Conservation (phyloP, 768 basidiomycete species). For the Mycena crocata region DNA sequence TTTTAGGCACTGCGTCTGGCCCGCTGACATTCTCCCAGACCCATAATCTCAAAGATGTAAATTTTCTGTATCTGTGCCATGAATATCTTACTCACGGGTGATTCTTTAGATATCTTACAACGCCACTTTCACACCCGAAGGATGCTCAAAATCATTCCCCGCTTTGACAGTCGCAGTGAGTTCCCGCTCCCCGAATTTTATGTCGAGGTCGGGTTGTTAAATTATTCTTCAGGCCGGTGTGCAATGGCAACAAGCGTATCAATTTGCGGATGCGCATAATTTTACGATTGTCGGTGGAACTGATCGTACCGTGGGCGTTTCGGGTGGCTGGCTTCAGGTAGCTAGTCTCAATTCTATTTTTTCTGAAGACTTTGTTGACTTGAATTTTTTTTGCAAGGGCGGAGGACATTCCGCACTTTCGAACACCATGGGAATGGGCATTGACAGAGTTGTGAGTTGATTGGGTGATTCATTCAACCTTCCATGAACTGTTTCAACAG, state of each 20-base stretch:
- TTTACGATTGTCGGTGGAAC: conserved; percentile 38
- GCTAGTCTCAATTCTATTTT: not conserved
- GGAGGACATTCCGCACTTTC: conserved; percentile 35
- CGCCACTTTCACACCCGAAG: conserved; percentile 5
- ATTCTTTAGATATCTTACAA: conserved; percentile 4
- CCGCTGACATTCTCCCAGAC: not conserved
- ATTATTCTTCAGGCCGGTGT: conserved; percentile 30
- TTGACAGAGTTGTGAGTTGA: conserved; percentile 37
- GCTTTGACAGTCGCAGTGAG: conserved; percentile 17
- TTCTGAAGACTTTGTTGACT: no score
- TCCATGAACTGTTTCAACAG: conserved; percentile 4
- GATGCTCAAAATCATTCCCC: conserved; percentile 5
- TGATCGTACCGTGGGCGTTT: conserved; percentile 34
- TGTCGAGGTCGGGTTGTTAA: not conserved
- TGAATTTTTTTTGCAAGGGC: conserved; percentile 23
- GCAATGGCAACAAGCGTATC: conserved; percentile 33
- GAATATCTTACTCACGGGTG: not conserved
- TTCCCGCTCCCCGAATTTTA: not conserved
- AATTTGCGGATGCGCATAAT: conserved; percentile 34
- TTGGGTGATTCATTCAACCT: not conserved
- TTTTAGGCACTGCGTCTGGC: not conserved
- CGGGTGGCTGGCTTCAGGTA: conserved; percentile 37
- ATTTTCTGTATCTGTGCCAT: not conserved
- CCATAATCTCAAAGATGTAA: conserved; percentile 21
- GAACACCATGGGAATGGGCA: conserved; percentile 39